Evolutionary conservation across 805 yeast genomes (phyloP).

Genomic region (Candida lessepsii): DNA sequence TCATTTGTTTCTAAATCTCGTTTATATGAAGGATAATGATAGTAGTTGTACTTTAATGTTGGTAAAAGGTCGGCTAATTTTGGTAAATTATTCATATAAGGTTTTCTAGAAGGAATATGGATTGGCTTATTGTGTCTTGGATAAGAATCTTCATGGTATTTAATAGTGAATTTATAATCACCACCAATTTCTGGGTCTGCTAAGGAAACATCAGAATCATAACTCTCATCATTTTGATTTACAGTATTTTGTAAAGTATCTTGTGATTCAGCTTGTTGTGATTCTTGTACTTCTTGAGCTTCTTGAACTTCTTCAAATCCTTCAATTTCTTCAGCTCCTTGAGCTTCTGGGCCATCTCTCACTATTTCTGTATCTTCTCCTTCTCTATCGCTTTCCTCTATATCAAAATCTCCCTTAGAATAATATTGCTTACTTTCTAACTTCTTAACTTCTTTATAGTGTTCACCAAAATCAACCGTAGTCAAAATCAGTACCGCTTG

Average conservation of each 20-base stretch:
- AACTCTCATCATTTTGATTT: no score
- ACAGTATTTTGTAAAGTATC: no score
- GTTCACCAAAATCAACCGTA: constrained; percentile 21
- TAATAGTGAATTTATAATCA: constrained; percentile 48
- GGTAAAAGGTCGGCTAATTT: constrained; percentile 28
- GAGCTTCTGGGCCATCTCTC: no score
- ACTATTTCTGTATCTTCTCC: constrained; percentile 1
- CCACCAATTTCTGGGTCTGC: constrained; percentile 54
- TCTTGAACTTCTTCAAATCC: constrained; percentile 22
- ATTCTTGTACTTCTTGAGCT: constrained; percentile 18
- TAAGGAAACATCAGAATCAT: constrained; percentile 48
- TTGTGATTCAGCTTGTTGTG: no score
- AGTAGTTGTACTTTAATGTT: constrained; percentile 27
- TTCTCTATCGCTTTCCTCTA: constrained; percentile 12
- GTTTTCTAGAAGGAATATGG: constrained; percentile 48
- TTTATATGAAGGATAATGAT: constrained; percentile 29
- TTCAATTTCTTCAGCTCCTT: constrained; percentile 1
- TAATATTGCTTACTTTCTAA: constrained; percentile 19
- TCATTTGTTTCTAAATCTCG: background rate
- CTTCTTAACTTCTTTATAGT: constrained; percentile 21
- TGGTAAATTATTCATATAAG: constrained; percentile 41
- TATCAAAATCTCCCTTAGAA: constrained; percentile 34
- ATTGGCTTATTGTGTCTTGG: constrained; percentile 22
- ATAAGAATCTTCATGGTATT: constrained; percentile 21
- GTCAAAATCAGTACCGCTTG: constrained; percentile 27